Conservation (phyloP, 139 green algal genomes). For the Auxenochlorella pyrenoidosa region DNA sequence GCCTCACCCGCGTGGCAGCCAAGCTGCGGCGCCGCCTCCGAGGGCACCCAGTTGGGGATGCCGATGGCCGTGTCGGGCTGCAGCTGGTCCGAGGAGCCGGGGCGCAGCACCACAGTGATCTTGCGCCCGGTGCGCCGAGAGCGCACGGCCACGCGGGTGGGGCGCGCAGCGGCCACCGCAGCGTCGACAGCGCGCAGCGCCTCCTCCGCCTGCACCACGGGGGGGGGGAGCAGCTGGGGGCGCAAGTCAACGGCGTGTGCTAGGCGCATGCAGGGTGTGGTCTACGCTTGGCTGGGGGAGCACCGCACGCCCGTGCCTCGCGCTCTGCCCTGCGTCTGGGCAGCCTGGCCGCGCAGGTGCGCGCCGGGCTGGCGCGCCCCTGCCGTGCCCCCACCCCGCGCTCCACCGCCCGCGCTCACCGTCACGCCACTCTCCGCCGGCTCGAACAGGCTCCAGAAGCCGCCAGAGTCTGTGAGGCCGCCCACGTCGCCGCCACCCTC, state of each 20-base stretch:
- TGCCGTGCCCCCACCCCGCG: too few relatives aligned
- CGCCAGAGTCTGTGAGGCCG: neutral
- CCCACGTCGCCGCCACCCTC: constrained; percentile 1
- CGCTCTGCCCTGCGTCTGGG: too few relatives aligned
- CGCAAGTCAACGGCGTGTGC: neutral
- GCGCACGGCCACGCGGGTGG: neutral
- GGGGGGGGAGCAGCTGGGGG: neutral
- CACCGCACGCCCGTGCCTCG: too few relatives aligned
- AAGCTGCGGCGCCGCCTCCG: constrained; percentile 2
- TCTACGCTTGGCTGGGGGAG: too few relatives aligned
- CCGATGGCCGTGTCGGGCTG: constrained; percentile 11
- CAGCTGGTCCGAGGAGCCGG: constrained; percentile 37
- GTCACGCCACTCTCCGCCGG: neutral
- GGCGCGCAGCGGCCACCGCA: neutral
- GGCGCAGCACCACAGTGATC: constrained; percentile 34
- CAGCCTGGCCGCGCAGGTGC: too few relatives aligned
- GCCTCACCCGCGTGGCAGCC: constrained; percentile 34
- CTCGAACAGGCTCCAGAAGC: constrained; percentile 40
- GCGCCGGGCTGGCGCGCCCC: too few relatives aligned
- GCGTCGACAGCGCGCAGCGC: neutral
- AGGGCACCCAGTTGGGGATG: constrained; percentile 42
- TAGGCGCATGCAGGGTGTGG: too few relatives aligned
- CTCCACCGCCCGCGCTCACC: neutral
- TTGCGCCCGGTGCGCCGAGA: neutral
- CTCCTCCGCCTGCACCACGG: neutral